These are phyloP conservation scores for Thraustochytrium sp. DNA, from an alignment of 352 stramenopile species.

Conservation along the genomic window DNA sequence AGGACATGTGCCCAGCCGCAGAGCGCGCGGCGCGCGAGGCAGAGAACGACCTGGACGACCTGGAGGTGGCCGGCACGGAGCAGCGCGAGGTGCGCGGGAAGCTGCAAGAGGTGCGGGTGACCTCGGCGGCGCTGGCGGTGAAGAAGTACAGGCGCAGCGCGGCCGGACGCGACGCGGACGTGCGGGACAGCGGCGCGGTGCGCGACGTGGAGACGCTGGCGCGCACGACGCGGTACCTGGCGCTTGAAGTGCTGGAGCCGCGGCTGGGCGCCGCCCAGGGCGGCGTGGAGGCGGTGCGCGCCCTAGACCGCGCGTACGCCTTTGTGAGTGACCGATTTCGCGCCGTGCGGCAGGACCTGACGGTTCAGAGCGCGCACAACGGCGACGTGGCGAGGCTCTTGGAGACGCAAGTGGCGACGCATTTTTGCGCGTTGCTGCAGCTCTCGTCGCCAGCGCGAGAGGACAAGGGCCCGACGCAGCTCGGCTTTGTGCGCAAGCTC, in stretches of 20 bases:
- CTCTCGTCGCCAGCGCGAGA: background rate
- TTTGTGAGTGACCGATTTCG: constrained; percentile 16
- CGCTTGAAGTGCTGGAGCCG: background rate
- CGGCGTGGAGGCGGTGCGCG: background rate
- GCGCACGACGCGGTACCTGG: background rate
- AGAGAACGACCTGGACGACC: background rate
- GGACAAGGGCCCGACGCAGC: background rate
- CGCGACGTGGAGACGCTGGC: background rate
- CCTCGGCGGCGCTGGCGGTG: background rate
- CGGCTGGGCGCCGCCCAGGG: background rate
- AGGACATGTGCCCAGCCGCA: background rate
- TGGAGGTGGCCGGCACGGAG: background rate
- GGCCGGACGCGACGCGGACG: background rate
- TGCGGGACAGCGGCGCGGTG: background rate
- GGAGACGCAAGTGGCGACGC: background rate
- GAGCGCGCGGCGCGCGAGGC: background rate
- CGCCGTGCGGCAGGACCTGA: background rate
- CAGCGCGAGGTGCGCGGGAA: too few relatives aligned
- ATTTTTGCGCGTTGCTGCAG: background rate
- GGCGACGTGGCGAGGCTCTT: background rate
- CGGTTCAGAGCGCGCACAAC: background rate
- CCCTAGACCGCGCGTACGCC: background rate
- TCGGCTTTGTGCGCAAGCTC: background rate
- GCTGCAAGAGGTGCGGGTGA: too few relatives aligned
- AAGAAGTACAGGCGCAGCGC: constrained; percentile 26